Base-by-base conservation (phyloP, 1,284 basidiomycete species). In the Abortiporus biennis region DNA sequence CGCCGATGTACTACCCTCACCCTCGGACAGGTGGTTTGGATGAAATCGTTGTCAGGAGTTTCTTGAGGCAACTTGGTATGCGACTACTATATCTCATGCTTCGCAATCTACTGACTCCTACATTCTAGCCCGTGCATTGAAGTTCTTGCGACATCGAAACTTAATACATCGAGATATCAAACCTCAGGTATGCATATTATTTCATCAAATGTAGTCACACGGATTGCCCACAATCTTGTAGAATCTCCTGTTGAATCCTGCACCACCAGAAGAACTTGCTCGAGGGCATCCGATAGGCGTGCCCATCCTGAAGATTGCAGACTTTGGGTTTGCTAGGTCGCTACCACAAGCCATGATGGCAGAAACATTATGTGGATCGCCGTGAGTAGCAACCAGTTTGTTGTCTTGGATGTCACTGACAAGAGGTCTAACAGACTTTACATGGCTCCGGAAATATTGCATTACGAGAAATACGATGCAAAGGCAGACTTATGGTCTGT, bases 401-500 rank as follows among this genome's bases (percentile, higher is more conserved):
- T 30, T 41, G 20, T 30, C 11, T 16, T 24, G 12, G 6, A 3
- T 22, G 21, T 4, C n/a, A 5, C 31, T 8, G 3, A 16, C 8
- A 11, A 48, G 31, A 23, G 43, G 24, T 16, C 15, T 12, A 23
- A 4, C 52, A 91, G 88, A 36, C 67, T 99, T 23, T 99, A 99
- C 67, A 99, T 99, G 95, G 95, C 96, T 0, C 95, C 95, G 0
- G 95, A 99, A 65, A 99, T 99, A 50, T 69, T 99, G 15, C 80
- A 91, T 16, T 97, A 97, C 62, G 89, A 99, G 66, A 96, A 95
- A 64, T 98, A 99, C 63, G 93, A 97, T 60, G 93, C 93, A 19
- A 97, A 94, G 61, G 95, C 92, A 1, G 95, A 99, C 59, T 72
- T 99, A 1, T 99, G 95, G 95, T 95, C 92, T 4, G 92, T 98